Base-by-base conservation (phyloP, 805 yeast species). In the Scheffersomyces ergatensis region DNA sequence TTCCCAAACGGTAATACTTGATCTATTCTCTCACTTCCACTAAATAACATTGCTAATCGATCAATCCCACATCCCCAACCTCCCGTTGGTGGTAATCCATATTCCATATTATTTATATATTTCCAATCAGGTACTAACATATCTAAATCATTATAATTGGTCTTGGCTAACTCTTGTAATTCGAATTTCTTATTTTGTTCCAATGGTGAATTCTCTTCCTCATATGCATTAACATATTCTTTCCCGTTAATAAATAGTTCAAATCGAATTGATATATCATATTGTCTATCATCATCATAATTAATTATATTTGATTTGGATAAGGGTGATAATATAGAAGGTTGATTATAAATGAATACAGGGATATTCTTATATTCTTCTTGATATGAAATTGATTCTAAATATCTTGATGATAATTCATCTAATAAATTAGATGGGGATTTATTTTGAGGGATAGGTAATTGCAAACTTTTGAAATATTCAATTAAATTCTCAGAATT, bases 51-150 rank as follows among this genome's bases (percentile, higher is more conserved):
- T 38, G 83, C 81, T 27, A 93, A 61, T 39, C 99, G 63, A 56
- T 93, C 99, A 16, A 93, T 74, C 0, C 99, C 99, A 44, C 95
- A 67, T 0, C 99, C 99, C 87, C 97, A 87, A 0, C 99, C 99
- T 2, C 96, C 98, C 3, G 97, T 92, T 1, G 99, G 99, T 3
- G 98, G 97, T 66, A 93, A 76, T 1, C 96, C 98, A 75, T 83
- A 87, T 56, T 88, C 92, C 90, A 93, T 82, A 13, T 83, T 77
- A 33, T 77, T 73, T 1, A 89, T 78, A 57, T 80, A 93, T 36
- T 72, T 71, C 53, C 77, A 64, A 58, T 93, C 99, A 0, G 95
- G 87, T 0, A 83, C 57, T 27, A 84, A 67, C 4, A 81, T 62
- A 45, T 89, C 96, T 4, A 55, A 51, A 52, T 86, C 95, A 3